Percentiles rank a stretch among this genome's conserved stretches.
Evolutionary conservation across 371 early-diverging fungal genomes (phyloP).

Genomic region (Mucor plumbeus): DNA sequence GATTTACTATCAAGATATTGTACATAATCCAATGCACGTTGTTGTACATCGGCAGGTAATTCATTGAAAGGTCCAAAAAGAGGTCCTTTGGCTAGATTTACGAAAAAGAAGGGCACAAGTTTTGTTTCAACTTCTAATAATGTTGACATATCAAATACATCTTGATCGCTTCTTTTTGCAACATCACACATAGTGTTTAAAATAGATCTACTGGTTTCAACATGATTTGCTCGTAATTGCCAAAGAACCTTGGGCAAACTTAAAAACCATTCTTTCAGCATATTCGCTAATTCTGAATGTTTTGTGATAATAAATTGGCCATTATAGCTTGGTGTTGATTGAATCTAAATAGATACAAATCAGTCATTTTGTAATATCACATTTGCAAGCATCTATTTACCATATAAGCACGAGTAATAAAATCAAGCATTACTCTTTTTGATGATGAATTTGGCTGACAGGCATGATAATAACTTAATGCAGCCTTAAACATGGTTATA

Average conservation of each 20-base stretch:
- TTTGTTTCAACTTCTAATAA: constrained; percentile 45
- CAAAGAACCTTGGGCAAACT: constrained; percentile 63
- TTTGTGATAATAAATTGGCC: constrained; percentile 36
- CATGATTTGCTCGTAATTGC: constrained; percentile 52
- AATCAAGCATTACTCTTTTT: constrained; percentile 45
- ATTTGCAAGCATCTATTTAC: constrained; percentile 25
- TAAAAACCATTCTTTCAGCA: constrained; percentile 42
- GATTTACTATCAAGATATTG: constrained; percentile 42
- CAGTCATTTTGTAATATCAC: not conserved
- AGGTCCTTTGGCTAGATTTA: constrained; percentile 43
- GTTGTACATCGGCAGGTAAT: constrained; percentile 50
- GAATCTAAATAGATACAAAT: constrained; percentile 26
- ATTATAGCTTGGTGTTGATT: constrained; percentile 48
- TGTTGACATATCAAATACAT: constrained; percentile 39
- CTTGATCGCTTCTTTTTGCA: constrained; percentile 36
- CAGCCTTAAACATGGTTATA: constrained; percentile 47
- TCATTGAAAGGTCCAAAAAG: constrained; percentile 55
- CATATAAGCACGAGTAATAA: constrained; percentile 44
- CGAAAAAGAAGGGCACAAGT: constrained; percentile 55
- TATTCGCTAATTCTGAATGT: constrained; percentile 26
- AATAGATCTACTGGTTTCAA: constrained; percentile 49
- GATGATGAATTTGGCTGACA: constrained; percentile 46
- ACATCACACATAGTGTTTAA: constrained; percentile 42
- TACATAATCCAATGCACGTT: constrained; percentile 58
- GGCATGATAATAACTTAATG: constrained; percentile 39